phyloP scores from a whole-genome alignment of 2,329 filamentous ascomycete species.

The Harringtonia lauricola region DNA sequence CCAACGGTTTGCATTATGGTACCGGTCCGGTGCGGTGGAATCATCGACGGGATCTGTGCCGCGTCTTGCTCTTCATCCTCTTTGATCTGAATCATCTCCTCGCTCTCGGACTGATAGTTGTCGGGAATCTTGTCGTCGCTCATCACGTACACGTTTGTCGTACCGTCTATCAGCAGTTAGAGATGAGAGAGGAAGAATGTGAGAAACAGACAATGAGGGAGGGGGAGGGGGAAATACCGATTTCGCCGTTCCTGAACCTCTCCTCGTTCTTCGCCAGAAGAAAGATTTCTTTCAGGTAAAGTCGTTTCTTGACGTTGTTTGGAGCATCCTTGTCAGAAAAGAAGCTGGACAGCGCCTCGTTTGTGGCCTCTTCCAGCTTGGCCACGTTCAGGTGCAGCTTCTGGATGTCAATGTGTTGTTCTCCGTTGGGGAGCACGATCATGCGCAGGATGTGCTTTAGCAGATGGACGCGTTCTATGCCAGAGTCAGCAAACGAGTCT shows the following conservation, averaged over 20 bases:
- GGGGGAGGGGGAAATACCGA: constrained; percentile 29
- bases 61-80: constrained; percentile 30
- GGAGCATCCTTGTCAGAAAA: constrained; percentile 44
- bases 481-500: constrained; percentile 7
- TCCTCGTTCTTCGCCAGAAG: constrained; percentile 47
- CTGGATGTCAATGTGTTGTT: constrained; percentile 39
- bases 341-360: constrained; percentile 45
- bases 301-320: constrained; percentile 42
- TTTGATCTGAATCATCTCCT: constrained; percentile 26
- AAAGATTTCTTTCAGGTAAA: constrained; percentile 49
- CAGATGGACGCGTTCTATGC: constrained; percentile 45
- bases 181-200: too few relatives aligned
- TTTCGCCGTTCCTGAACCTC: constrained; percentile 41
- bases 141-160: constrained; percentile 37
- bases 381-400: constrained; percentile 41
- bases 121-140: constrained; percentile 40
- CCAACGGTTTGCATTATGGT: constrained; percentile 19
- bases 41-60: constrained; percentile 18
- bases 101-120: constrained; percentile 35
- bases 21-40: constrained; percentile 18
- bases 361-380: constrained; percentile 47
- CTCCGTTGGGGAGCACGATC: constrained; percentile 37
- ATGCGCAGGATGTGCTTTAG: constrained; percentile 50
- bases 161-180: constrained; percentile 28
- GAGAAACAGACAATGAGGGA: background rate